Conservation (phyloP, 805 yeast species). For the Sugiyamaella marilandica region DNA sequence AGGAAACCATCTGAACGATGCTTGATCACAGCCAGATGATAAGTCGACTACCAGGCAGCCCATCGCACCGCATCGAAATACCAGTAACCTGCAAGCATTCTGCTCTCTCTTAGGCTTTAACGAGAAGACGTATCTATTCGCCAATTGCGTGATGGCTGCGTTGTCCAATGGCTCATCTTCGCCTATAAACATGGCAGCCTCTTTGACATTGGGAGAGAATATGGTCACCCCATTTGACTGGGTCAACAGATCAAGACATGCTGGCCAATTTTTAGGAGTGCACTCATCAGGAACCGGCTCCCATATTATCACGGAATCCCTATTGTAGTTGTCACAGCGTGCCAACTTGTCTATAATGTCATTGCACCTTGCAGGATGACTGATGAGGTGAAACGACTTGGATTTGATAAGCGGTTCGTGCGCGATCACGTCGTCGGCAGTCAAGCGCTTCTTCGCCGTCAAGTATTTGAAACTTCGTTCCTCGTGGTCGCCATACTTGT, state of each 20-base stretch:
- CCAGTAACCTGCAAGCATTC: slow-evolving; percentile 31
- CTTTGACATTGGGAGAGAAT: slow-evolving; percentile 80
- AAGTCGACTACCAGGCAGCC: slow-evolving; percentile 47
- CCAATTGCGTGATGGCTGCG: slow-evolving; percentile 41
- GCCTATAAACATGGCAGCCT: slow-evolving; percentile 64
- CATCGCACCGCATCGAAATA: slow-evolving; percentile 68
- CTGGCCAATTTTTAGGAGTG: slow-evolving; percentile 43
- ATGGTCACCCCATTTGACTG: slow-evolving; percentile 41
- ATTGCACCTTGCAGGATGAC: slow-evolving; percentile 59
- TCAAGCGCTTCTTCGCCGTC: slow-evolving; percentile 58
- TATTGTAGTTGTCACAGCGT: slow-evolving; percentile 15
- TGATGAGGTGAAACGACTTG: slow-evolving; percentile 61
- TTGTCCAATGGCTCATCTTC: slow-evolving; percentile 39
- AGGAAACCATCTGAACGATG: slow-evolving; percentile 47
- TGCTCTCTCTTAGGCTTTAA: background rate
- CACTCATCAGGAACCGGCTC: slow-evolving; percentile 87
- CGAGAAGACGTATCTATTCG: slow-evolving; percentile 20
- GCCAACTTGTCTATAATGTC: slow-evolving; percentile 41
- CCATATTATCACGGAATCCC: slow-evolving; percentile 53
- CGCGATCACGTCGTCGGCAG: slow-evolving; percentile 47
- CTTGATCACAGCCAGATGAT: slow-evolving; percentile 31
- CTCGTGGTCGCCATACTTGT: slow-evolving; percentile 62
- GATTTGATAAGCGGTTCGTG: slow-evolving; percentile 39
- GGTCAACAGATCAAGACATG: slow-evolving; percentile 37
- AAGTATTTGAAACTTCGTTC: slow-evolving; percentile 56